Conservation (phyloP, 2,329 filamentous ascomycete genomes). For the Neonectria magnoliae region DNA sequence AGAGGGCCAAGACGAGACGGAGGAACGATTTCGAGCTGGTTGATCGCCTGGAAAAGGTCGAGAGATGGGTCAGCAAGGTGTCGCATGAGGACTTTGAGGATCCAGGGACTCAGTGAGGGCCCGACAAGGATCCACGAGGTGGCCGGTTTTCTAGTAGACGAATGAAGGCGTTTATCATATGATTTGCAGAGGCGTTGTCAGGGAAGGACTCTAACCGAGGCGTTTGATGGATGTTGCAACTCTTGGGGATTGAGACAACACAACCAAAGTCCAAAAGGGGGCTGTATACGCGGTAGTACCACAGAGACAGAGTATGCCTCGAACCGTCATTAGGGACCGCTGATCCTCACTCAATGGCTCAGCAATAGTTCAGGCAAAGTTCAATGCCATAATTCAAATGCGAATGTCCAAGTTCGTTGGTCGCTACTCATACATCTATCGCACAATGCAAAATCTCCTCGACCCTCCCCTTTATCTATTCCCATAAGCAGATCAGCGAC, state of each 20-base stretch:
- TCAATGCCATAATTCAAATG: neutral
- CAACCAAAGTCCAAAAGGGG: neutral
- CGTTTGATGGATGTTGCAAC: slow-evolving; percentile 1
- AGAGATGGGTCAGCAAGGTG: slow-evolving; percentile 36
- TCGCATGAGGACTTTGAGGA: slow-evolving; percentile 16
- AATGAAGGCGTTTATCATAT: neutral
- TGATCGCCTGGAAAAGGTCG: slow-evolving; percentile 21
- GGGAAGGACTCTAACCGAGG: neutral
- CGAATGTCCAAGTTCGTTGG: slow-evolving; percentile 7
- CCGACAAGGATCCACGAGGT: neutral
- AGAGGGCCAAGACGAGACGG: slow-evolving; percentile 9
- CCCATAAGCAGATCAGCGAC: neutral
- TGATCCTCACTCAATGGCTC: neutral
- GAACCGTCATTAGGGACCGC: too few relatives aligned
- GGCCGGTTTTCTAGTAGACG: neutral
- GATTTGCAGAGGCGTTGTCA: neutral
- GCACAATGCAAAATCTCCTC: slow-evolving; percentile 6
- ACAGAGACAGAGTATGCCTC: neutral
- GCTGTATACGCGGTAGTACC: neutral
- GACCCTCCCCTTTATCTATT: slow-evolving; percentile 18
- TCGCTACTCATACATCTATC: slow-evolving; percentile 26
- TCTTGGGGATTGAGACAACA: neutral
- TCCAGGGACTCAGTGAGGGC: neutral
- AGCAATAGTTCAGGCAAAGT: neutral
- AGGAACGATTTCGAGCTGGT: slow-evolving; percentile 14